Evolutionary conservation across 805 yeast species (phyloP), one percentile per base, ranked within the genome.

Genomic region (Wickerhamiella spandovensis): DNA sequence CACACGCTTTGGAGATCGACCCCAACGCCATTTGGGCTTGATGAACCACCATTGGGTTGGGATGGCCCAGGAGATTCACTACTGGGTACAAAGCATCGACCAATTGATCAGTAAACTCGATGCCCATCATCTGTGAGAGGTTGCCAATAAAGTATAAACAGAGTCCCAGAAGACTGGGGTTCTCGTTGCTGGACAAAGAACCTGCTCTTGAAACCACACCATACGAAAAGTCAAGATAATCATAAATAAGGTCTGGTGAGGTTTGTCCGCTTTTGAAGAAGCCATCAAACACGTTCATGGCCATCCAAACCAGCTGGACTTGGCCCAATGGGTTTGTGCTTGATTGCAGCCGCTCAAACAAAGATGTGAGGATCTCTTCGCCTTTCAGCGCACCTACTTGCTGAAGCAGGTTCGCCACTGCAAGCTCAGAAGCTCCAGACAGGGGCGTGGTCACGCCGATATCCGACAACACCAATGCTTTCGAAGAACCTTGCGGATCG

Each of bases 21-120:
- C 67, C 51, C 3, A 78, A 66, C 1, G 86, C 77, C 1, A 61
- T 54, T 54, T 76, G 75, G 37, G 95, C 77, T 59, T 70, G 73
- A 51, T 70, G 53, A 54, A 82, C 62, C 7, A 77, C 63, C 53
- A 64, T 42, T 28, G 72, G 63, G 55, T 76, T 65, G 17, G 73
- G 54, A 6, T 79, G 77, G 0, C 95, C 87, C 37, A 90, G 66
- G 39, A 79, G 74, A 47, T 85, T 88, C 23, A 89, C 71, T 0
- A 88, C 72, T 0, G 90, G 83, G 56, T 79, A 85, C 7, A 92
- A 62, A 50, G 75, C 72, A 53, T 86, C 94, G 53, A 85, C 76
- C 30, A 90, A 64, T 51, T 82, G 83, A 17, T 70, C 69, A 41
- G 72, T 58, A 57, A 79, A 78, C 1, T 67, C 72, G 0, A 24